Percentiles rank a stretch among this genome's conserved stretches.
Conservation (phyloP, 345 rosid genomes). For the Aethionema arabicum region DNA sequence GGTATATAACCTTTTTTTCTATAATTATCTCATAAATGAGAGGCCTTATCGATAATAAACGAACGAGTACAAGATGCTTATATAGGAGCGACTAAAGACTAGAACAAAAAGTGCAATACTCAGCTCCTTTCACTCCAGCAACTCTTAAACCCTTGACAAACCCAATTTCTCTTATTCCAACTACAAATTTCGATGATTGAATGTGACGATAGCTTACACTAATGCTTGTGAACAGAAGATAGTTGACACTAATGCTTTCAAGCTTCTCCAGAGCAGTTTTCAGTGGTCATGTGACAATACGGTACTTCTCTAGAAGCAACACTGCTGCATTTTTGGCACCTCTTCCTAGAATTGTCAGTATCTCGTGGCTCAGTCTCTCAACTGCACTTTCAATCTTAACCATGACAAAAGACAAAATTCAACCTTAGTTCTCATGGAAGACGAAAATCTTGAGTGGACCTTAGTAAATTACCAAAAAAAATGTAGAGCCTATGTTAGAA, state of each 20-base stretch:
- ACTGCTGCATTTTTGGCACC: constrained; percentile 80
- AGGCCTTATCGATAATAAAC: too few species aligned
- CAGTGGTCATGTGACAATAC: constrained; percentile 60
- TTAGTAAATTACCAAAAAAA: constrained; percentile 73
- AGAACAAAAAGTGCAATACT: too few species aligned
- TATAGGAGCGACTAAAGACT: too few species aligned
- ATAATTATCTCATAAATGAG: too few species aligned
- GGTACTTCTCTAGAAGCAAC: constrained; percentile 59
- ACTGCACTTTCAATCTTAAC: constrained; percentile 63
- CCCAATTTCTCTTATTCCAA: too few species aligned
- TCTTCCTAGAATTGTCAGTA: constrained; percentile 78
- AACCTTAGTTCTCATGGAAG: neutral
- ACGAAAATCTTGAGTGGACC: constrained; percentile 44
- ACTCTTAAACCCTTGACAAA: too few species aligned
- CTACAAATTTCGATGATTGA: too few species aligned
- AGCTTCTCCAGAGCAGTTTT: constrained; percentile 61
- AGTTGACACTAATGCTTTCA: constrained; percentile 55
- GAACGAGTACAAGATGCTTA: too few species aligned
- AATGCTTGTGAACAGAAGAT: too few species aligned
- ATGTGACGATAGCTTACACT: too few species aligned
- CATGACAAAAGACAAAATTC: constrained; percentile 28
- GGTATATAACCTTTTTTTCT: too few species aligned
- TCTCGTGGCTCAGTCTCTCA: constrained; percentile 77
- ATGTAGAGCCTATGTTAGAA: constrained; percentile 58
- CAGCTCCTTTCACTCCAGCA: too few species aligned